phyloP scores from a whole-genome alignment of 371 early-diverging fungal species.

The Saksenaea vasiformis region DNA sequence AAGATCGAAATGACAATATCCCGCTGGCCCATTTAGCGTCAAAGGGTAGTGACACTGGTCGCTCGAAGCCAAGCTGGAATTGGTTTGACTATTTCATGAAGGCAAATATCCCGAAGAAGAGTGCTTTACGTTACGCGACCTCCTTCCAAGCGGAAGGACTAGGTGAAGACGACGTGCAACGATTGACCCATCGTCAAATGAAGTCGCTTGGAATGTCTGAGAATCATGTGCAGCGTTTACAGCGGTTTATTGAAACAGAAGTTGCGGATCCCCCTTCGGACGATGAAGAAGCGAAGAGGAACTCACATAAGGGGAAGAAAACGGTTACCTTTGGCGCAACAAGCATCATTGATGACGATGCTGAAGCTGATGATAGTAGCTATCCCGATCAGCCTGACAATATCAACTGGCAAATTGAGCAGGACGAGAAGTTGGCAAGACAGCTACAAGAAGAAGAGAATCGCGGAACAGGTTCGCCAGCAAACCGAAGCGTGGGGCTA shows the following conservation, averaged over 20 bases:
- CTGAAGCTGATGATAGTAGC: conserved; percentile 15
- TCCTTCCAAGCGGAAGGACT: conserved; percentile 81
- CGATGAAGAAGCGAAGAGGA: conserved; percentile 29
- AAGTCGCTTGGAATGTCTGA: conserved; percentile 78
- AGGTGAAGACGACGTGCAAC: conserved; percentile 70
- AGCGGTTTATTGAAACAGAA: conserved; percentile 56
- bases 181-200: conserved; percentile 72
- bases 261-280: conserved; percentile 41
- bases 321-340: conserved; percentile 47
- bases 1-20: conserved; percentile 40
- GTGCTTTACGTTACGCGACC: conserved; percentile 75
- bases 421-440: conserved; percentile 79
- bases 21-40: conserved; percentile 52
- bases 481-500: conserved; percentile 12
- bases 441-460: conserved; percentile 72
- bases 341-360: conserved; percentile 42
- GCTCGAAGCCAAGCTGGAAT: conserved; percentile 59
- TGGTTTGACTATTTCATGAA: conserved; percentile 90
- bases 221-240: conserved; percentile 80
- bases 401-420: conserved; percentile 48
- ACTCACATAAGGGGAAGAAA: conserved; percentile 29
- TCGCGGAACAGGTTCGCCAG: conserved; percentile 24
- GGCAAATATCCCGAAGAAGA: conserved; percentile 72
- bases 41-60: conserved; percentile 19
- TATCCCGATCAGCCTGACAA: background rate